These are phyloP conservation scores for Huntiella savannae DNA, from an alignment of 2,329 filamentous ascomycete genomes.

Conservation along the genomic window DNA sequence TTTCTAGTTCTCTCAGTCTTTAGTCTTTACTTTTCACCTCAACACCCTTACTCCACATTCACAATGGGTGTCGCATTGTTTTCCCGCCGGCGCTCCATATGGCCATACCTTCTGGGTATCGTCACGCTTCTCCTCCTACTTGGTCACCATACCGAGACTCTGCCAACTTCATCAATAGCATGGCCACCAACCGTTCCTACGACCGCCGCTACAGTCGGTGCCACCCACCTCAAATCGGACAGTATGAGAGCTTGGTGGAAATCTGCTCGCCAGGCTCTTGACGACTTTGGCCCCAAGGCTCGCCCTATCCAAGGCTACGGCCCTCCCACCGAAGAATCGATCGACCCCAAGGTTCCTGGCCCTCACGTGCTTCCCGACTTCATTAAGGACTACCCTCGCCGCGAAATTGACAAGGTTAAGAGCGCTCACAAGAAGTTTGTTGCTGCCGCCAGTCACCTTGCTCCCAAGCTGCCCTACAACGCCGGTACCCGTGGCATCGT, in stretches of 20 bases:
- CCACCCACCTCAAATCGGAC: constrained; percentile 5
- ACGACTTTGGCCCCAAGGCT: neutral
- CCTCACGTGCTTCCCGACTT: constrained; percentile 3
- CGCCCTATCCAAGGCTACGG: constrained; percentile 3
- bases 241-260: constrained; percentile 6
- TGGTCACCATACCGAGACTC: constrained; percentile 5
- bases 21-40: neutral
- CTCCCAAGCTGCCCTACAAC: constrained; percentile 18
- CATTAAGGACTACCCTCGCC: constrained; percentile 1
- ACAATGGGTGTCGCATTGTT: constrained; percentile 6
- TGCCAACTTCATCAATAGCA: neutral
- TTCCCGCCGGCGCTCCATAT: constrained; percentile 5
- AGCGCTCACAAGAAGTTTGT: constrained; percentile 2
- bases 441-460: constrained; percentile 11
- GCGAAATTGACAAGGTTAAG: constrained; percentile 6
- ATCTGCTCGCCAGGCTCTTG: constrained; percentile 1
- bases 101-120: constrained; percentile 6
- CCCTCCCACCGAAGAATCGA: constrained; percentile 6
- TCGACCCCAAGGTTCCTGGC: constrained; percentile 4
- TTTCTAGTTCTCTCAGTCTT: neutral
- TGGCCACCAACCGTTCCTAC: neutral
- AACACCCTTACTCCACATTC: neutral
- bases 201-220: neutral
- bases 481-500: constrained; percentile 26
- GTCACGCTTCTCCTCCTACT: constrained; percentile 3